Evolutionary conservation across 1,284 basidiomycete species (phyloP), one percentile per base, ranked within the genome.

Genomic region (Malassezia brasiliensis): DNA sequence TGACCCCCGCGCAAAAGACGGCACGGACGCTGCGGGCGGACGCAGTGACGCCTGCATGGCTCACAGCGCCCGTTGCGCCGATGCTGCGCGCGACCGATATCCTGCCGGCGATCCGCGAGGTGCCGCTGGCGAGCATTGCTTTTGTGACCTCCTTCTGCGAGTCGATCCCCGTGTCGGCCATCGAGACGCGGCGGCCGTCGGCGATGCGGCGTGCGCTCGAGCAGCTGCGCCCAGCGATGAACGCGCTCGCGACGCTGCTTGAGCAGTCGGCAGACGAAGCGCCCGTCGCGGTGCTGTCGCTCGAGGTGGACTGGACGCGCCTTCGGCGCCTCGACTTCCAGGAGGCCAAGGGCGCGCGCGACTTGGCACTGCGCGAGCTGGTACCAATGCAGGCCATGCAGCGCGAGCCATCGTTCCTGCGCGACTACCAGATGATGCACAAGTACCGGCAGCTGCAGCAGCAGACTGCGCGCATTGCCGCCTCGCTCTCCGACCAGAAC

Each of bases 271-370:
- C 30, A 0, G 36, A 25, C 15, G 14, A 40, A 5, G 47, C 47
- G 10, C 31, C 48, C 4, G 30, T 9, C 6, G 59, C 19, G 45
- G 52, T 52, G 17, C 15, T 47, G 17, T 44, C 31, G 25, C 44
- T 56, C 3, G 77, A 78, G 52, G 72, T 69, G 0, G 88, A 90
- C 57, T 96, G 90, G 90, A 79, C 79, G 45, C 83, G 86, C 50
- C 79, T 90, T 65, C 82, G 85, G 40, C 79, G 83, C n/a, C 77
- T 99, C 15, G 91, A 98, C 59, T 94, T 98, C 75, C 89, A 96
- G 74, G 93, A 96, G 62, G 77, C 81, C 20, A 71, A 96, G 44
- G 81, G 82, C 42, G 71, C 79, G 31, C 79, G 91, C 53, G 79
- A 85, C 77, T 5, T 75, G 78, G 61, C 77, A 77, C 40, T 72